phyloP scores from a whole-genome alignment of 2,329 filamentous ascomycete genomes.

The Thielaviopsis cerberus region DNA sequence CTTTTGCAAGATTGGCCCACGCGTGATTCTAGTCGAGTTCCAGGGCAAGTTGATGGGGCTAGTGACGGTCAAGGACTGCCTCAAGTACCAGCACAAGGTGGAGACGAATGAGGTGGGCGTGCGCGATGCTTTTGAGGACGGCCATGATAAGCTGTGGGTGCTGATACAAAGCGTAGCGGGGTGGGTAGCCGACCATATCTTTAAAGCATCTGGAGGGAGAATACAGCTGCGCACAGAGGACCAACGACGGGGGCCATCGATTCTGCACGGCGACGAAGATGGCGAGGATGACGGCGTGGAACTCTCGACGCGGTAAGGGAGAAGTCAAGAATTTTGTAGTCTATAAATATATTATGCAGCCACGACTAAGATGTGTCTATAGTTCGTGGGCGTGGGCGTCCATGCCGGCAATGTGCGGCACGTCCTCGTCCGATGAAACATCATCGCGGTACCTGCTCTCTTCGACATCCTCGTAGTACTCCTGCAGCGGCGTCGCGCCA shows the following conservation, averaged over 20 bases:
- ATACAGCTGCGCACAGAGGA: constrained; percentile 35
- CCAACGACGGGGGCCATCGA: constrained; percentile 23
- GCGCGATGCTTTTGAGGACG: constrained; percentile 29
- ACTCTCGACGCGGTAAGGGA: constrained; percentile 21
- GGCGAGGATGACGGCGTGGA: constrained; percentile 25
- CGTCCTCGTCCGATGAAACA: background rate
- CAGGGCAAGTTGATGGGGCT: constrained; percentile 67
- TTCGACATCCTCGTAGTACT: constrained; percentile 19
- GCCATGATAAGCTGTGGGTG: constrained; percentile 48
- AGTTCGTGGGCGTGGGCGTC: background rate
- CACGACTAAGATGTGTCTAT: background rate
- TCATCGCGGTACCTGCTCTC: constrained; percentile 9
- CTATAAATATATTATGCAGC: background rate
- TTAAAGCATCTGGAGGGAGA: constrained; percentile 34
- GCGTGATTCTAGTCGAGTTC: constrained; percentile 84
- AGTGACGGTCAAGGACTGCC: constrained; percentile 88
- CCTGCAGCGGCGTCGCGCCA: constrained; percentile 13
- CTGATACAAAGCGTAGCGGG: constrained; percentile 31
- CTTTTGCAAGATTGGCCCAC: constrained; percentile 91
- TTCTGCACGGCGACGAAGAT: constrained; percentile 26
- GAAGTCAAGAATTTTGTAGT: background rate
- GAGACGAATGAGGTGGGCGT: constrained; percentile 56
- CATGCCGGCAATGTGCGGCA: background rate
- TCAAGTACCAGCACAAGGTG: constrained; percentile 93
- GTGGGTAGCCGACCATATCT: constrained; percentile 41